Evolutionary conservation across 2,329 filamentous ascomycete species (phyloP).

Genomic region (Fusarium xyrophilum): DNA sequence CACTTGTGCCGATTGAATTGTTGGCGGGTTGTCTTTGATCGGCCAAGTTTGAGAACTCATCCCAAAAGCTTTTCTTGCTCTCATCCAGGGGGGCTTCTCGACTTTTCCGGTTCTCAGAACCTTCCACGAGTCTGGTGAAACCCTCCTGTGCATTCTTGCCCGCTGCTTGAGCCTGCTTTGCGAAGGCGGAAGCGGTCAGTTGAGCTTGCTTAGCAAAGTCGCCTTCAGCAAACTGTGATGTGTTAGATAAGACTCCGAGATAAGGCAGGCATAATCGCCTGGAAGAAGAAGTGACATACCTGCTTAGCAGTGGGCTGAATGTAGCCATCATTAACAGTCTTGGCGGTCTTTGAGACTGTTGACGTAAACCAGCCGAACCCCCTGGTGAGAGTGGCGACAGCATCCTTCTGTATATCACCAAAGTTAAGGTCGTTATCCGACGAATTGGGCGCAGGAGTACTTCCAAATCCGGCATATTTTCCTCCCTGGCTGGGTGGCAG

Average conservation of each 20-base stretch:
- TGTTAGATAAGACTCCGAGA: conserved; percentile 35
- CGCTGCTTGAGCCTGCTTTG: conserved; percentile 69
- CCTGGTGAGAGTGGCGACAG: conserved; percentile 85
- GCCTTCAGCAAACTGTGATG: conserved; percentile 73
- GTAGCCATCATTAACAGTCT: conserved; percentile 88
- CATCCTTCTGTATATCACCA: conserved; percentile 92
- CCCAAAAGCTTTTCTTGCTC: conserved; percentile 88
- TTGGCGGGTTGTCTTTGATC: conserved; percentile 58
- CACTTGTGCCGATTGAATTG: conserved; percentile 64
- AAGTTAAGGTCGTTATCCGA: conserved; percentile 62
- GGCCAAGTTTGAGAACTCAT: conserved; percentile 79
- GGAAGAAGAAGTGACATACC: conserved; percentile 55
- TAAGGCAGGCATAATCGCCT: not conserved
- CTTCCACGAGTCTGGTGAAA: conserved; percentile 89
- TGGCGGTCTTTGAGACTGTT: conserved; percentile 87
- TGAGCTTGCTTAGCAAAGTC: conserved; percentile 75
- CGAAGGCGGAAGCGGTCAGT: conserved; percentile 69
- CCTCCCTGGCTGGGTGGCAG: conserved; percentile 89
- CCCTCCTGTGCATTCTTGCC: conserved; percentile 78
- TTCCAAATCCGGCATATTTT: conserved; percentile 92
- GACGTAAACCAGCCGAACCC: conserved; percentile 94
- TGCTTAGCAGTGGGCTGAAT: conserved; percentile 92
- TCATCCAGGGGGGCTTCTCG: conserved; percentile 57
- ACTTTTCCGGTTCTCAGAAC: conserved; percentile 54
- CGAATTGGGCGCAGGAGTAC: conserved; percentile 65